Percentiles rank a stretch among this genome's conserved stretches.
Conservation (phyloP, 2,329 filamentous ascomycete genomes). For the Chaetomium sp. region DNA sequence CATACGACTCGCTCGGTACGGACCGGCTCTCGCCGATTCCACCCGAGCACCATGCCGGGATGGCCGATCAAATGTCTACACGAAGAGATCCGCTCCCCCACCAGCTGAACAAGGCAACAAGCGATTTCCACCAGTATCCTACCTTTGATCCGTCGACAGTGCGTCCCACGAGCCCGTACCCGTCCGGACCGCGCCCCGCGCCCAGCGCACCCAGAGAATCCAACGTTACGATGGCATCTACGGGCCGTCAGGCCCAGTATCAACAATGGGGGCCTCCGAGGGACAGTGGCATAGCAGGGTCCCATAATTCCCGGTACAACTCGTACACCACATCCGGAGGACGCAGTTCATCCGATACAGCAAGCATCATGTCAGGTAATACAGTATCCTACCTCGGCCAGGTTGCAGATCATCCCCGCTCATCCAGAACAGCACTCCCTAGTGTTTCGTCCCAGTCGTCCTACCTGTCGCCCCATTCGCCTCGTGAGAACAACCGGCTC, state of each 20-base stretch:
- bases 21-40: slow-evolving; percentile 65
- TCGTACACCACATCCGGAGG: slow-evolving; percentile 55
- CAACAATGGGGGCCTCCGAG: slow-evolving; percentile 68
- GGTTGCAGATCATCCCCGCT: slow-evolving; percentile 34
- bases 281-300: slow-evolving; percentile 48
- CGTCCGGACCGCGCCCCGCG: slow-evolving; percentile 55
- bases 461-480: slow-evolving; percentile 41
- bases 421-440: slow-evolving; percentile 46
- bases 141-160: slow-evolving; percentile 49
- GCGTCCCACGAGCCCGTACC: slow-evolving; percentile 48
- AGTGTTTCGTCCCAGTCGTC: slow-evolving; percentile 52
- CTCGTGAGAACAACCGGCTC: slow-evolving; percentile 47
- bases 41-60: slow-evolving; percentile 64
- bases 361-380: slow-evolving; percentile 53
- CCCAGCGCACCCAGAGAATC: slow-evolving; percentile 41
- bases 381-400: slow-evolving; percentile 36
- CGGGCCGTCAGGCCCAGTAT: slow-evolving; percentile 64
- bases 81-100: slow-evolving; percentile 72
- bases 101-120: slow-evolving; percentile 69
- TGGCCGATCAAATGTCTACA: slow-evolving; percentile 52
- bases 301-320: slow-evolving; percentile 56
- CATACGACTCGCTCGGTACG: slow-evolving; percentile 65
- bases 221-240: slow-evolving; percentile 65
- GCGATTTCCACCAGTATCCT: slow-evolving; percentile 87
- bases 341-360: slow-evolving; percentile 49